phyloP scores from a whole-genome alignment of 768 basidiomycete genomes.

The Lentinula sp. region DNA sequence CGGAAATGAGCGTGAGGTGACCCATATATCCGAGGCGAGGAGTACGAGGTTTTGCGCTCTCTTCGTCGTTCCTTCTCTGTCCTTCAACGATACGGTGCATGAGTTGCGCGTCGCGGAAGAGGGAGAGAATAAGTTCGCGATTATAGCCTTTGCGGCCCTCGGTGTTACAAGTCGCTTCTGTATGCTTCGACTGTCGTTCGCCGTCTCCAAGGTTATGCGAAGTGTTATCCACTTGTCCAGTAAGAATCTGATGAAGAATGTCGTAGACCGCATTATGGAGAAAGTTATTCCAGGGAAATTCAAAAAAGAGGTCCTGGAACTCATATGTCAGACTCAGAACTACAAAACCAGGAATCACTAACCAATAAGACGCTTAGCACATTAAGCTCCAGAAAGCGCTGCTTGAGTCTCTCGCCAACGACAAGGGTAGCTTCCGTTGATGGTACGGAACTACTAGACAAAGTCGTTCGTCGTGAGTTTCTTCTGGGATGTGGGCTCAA shows the following conservation, averaged over 20 bases:
- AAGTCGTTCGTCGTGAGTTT: slow-evolving; percentile 42
- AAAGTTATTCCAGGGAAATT: slow-evolving; percentile 97
- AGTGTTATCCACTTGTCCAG: slow-evolving; percentile 62
- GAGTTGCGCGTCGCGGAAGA: slow-evolving; percentile 83
- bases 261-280: slow-evolving; percentile 96
- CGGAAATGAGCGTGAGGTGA: slow-evolving; percentile 89
- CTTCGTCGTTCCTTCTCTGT: slow-evolving; percentile 70
- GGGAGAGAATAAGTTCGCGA: slow-evolving; percentile 72
- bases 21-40: slow-evolving; percentile 94
- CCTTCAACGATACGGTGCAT: slow-evolving; percentile 86
- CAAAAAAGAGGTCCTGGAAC: slow-evolving; percentile 85
- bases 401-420: slow-evolving; percentile 78
- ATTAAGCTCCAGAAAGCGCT: slow-evolving; percentile 64
- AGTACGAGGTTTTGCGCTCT: slow-evolving; percentile 68
- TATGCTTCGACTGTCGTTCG: background rate
- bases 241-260: slow-evolving; percentile 90
- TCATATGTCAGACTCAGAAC: background rate
- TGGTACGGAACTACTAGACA: slow-evolving; percentile 22
- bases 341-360: slow-evolving; percentile 24
- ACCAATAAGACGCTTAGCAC: slow-evolving; percentile 77
- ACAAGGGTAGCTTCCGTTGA: slow-evolving; percentile 27
- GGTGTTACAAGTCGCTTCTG: slow-evolving; percentile 13
- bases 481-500: slow-evolving; percentile 44
- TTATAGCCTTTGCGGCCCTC: slow-evolving; percentile 47
- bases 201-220: background rate